Percentiles rank a stretch among this genome's conserved stretches.
These are phyloP conservation scores for Cyclostephanos tholiformis DNA, from an alignment of 108 stramenopile species.

Conservation along the genomic window DNA sequence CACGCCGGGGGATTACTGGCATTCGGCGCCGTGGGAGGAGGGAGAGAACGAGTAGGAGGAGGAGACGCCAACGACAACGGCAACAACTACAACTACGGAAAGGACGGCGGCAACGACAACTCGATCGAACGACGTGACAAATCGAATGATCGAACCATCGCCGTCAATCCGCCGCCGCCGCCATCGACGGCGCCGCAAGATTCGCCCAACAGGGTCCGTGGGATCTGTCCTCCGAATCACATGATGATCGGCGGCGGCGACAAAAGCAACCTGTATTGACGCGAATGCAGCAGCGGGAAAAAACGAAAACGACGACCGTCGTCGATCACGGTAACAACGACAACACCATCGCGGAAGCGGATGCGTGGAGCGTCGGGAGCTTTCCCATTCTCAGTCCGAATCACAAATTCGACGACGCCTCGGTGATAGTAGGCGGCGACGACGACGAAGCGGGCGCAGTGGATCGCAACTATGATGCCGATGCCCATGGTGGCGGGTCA, in stretches of 20 bases:
- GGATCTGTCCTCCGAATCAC: constrained; percentile 10
- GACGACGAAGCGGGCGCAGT: background rate
- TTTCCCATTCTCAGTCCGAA: constrained; percentile 39
- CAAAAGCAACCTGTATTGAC: too few species aligned
- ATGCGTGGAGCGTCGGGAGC: constrained; percentile 41
- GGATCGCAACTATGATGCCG: too few species aligned
- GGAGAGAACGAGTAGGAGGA: background rate
- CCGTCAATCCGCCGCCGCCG: background rate
- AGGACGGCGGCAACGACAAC: background rate
- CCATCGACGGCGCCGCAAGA: background rate
- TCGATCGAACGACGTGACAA: background rate
- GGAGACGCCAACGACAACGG: background rate
- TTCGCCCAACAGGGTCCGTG: constrained; percentile 13
- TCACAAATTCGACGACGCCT: constrained; percentile 35
- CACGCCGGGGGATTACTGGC: constrained; percentile 20
- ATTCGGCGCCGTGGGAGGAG: background rate
- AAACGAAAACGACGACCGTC: constrained; percentile 1
- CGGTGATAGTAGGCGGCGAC: background rate
- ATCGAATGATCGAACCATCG: too few species aligned
- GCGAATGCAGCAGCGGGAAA: background rate
- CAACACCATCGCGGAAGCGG: constrained; percentile 9
- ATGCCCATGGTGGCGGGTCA: background rate
- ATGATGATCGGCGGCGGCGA: too few species aligned
- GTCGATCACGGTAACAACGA: background rate
- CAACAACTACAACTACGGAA: background rate